Evolutionary conservation across 371 early-diverging fungal species (phyloP).

Genomic region (Scutellospora calospora): DNA sequence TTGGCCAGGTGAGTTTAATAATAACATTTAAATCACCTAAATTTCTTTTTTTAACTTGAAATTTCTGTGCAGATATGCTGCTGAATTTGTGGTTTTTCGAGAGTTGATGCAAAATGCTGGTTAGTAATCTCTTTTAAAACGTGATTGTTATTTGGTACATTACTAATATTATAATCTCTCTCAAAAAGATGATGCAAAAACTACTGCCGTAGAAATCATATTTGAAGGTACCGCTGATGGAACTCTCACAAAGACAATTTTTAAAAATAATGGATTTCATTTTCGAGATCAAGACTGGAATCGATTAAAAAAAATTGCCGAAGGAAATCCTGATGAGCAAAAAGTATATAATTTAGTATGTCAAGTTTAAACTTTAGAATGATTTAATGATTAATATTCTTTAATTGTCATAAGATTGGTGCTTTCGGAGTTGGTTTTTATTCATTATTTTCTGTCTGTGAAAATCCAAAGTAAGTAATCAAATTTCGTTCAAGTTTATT

Average conservation of each 20-base stretch:
- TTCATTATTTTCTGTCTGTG: slow-evolving; percentile 86
- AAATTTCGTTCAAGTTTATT: neutral
- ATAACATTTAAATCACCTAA: neutral
- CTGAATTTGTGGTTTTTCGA: slow-evolving; percentile 77
- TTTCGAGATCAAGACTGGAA: slow-evolving; percentile 88
- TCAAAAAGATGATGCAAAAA: slow-evolving; percentile 12
- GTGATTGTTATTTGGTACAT: neutral
- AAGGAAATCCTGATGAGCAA: slow-evolving; percentile 88
- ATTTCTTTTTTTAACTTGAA: neutral
- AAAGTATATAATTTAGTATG: slow-evolving; percentile 51
- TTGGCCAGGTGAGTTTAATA: slow-evolving; percentile 68
- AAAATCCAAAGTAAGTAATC: slow-evolving; percentile 79
- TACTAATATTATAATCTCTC: neutral
- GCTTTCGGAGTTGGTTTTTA: slow-evolving; percentile 93
- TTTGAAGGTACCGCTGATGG: neutral
- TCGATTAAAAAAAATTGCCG: slow-evolving; percentile 87
- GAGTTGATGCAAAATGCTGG: slow-evolving; percentile 83
- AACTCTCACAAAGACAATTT: slow-evolving; percentile 52
- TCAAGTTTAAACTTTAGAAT: neutral
- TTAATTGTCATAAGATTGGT: slow-evolving; percentile 69
- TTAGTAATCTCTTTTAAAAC: neutral
- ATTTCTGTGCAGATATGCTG: slow-evolving; percentile 59
- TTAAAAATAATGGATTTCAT: slow-evolving; percentile 86
- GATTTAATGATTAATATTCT: neutral
- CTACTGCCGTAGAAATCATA: neutral